These are phyloP conservation scores for Tolypocladium guangdongense DNA, from an alignment of 2,329 filamentous ascomycete species.

Conservation along the genomic window DNA sequence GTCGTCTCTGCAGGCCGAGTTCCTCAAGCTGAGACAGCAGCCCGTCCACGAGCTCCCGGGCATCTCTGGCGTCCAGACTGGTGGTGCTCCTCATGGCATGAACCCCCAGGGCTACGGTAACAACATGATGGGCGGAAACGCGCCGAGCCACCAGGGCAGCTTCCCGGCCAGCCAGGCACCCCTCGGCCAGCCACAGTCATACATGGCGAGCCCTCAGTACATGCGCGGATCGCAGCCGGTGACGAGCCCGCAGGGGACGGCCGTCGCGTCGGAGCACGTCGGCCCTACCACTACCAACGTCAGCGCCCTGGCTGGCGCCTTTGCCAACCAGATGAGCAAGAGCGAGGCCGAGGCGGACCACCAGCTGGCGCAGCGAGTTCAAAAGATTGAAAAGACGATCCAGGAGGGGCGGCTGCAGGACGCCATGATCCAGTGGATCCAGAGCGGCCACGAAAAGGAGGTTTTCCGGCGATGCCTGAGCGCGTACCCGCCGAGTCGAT, in stretches of 20 bases:
- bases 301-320: conserved; percentile 22
- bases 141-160: conserved; percentile 20
- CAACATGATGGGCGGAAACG: conserved; percentile 12
- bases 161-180: conserved; percentile 21
- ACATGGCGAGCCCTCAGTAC: conserved; percentile 26
- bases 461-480: conserved; percentile 42
- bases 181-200: conserved; percentile 19
- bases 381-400: conserved; percentile 52
- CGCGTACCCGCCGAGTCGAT: conserved; percentile 25
- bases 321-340: conserved; percentile 23
- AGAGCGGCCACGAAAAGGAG: conserved; percentile 50
- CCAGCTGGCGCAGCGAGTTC: conserved; percentile 45
- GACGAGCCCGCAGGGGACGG: conserved; percentile 18
- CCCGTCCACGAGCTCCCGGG: conserved; percentile 31
- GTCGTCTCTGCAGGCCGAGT: conserved; percentile 54
- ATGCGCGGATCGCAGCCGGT: conserved; percentile 20
- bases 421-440: conserved; percentile 56
- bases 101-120: conserved; percentile 17
- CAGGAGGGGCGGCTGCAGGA: conserved; percentile 49
- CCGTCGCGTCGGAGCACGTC: conserved; percentile 21
- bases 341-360: conserved; percentile 25
- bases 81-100: conserved; percentile 10
- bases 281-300: conserved; percentile 21
- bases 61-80: conserved; percentile 11
- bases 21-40: conserved; percentile 46